Evolutionary conservation across 2,329 filamentous ascomycete genomes (phyloP), one percentile per base, ranked within the genome.

Genomic region (Zalaria obscura): DNA sequence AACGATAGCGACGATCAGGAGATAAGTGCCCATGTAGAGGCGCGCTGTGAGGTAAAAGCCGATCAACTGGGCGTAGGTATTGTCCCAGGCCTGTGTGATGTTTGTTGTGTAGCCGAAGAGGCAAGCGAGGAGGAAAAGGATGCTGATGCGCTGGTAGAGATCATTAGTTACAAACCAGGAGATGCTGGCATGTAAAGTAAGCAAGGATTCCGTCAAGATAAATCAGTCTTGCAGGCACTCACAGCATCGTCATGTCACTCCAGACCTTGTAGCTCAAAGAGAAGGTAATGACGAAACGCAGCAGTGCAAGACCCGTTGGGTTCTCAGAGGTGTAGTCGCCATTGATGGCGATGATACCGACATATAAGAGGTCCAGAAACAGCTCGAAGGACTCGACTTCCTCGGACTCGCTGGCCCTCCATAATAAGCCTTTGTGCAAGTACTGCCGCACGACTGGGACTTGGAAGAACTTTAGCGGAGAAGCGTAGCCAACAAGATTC

Each of bases 211-310:
- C 18, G 18, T 18, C 18, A 18, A 18, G 18, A 18, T 18, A 18
- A 18, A 18, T 18, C 18, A 18, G 18, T 18, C 18, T 18, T 18
- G 18, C 18, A 18, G 18, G 18, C 18, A 18, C 18, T 18, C 18
- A 18, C 5, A 75, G 59, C 25, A 73, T 52, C 6, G 68, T 65
- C 38, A 79, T 64, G 45, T 80, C 76, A 38, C 64, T 66, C 76
- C 76, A 80, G 46, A 80, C 73, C 51, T 77, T 78, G 68, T 71
- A 78, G 27, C 69, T 70, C 60, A 80, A 68, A 46, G 73, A 70
- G 51, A 80, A 80, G 0, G 72, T 76, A 35, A 78, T 71, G 40
- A 66, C 58, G 50, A 80, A 80, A 27, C 69, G 66, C 18, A 78
- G 63, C n/a, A 80, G 58, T 36, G 73, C 67, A 28, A 66, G 51